Base-by-base conservation (phyloP, 2,329 filamentous ascomycete genomes). In the Thermomyces lanuginosus region DNA sequence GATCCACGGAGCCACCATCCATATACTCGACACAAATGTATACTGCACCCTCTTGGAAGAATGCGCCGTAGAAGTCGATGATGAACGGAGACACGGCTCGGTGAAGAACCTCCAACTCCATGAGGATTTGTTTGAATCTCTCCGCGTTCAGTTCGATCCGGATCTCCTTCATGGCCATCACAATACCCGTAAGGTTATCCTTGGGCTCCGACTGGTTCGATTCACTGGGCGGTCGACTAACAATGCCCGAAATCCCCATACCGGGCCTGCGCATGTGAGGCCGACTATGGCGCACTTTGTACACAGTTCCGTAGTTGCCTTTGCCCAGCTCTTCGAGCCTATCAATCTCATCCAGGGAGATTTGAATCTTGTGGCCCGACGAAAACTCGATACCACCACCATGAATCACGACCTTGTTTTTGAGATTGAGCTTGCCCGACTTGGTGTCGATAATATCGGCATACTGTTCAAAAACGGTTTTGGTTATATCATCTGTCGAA, bases 91-190 rank as follows among this genome's bases (percentile, higher is more conserved):
- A 93, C 3, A 89, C 65, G 46, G 89, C 98, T 41, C 89, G 79
- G 56, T 98, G 89, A 2, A 98, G 63, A 36, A 98, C 86, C 44
- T 98, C 82, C 24, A 98, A 64, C 55, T 98, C 89, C 69, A 95
- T 98, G 42, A 95, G 77, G 45, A 98, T 98, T 19, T 86, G 84
- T 5, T 81, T 76, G 48, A 98, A 92, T 53, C 98, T 98, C 36
- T 82, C 77, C 51, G 98, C 89, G 45, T 98, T 89, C 28, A 98
- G 64, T 52, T 98, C 89, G 6, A 98, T 63, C 11, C 89, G 72
- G 42, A 98, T 91, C 55, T 98, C 89, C 52, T 98, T 98, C 89
- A 98, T 98, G 8, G 89, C 89, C 89, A 98, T 95, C 33, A 92
- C 64, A 26, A 79, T 69, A 10, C 86, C 83, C 1, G 58, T 50